Conservation (phyloP, 352 stramenopile species). For the Globisporangium ultimum region DNA sequence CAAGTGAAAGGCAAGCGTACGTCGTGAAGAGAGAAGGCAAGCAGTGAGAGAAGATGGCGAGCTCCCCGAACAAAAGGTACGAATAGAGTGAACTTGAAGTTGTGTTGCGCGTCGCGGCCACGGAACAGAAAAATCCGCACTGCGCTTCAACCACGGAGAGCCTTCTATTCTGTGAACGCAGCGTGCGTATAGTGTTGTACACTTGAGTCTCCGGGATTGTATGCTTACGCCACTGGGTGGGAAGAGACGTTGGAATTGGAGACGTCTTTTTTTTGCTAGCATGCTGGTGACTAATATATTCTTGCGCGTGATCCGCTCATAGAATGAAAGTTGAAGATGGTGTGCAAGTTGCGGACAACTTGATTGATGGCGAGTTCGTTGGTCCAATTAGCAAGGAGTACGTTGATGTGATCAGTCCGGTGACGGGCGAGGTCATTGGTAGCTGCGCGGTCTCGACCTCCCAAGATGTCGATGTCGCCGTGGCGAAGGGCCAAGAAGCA, state of each 20-base stretch:
- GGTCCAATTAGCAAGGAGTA: constrained; percentile 35
- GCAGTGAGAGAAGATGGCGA: constrained; percentile 17
- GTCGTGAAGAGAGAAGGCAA: not conserved
- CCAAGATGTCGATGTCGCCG: constrained; percentile 85
- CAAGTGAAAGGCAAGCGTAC: not conserved
- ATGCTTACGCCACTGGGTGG: too few species aligned
- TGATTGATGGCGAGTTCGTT: constrained; percentile 66
- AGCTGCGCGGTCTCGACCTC: constrained; percentile 75
- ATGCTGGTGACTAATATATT: not conserved
- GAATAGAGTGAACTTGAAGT: not conserved
- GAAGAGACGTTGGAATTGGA: too few species aligned
- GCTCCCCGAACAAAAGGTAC: constrained; percentile 26
- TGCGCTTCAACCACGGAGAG: too few species aligned
- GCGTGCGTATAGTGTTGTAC: too few species aligned
- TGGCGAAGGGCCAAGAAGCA: constrained; percentile 73
- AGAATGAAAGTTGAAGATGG: constrained; percentile 11
- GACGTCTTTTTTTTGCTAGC: too few species aligned
- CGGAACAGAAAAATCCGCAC: too few species aligned
- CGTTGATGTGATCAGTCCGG: constrained; percentile 64
- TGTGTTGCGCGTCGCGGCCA: not conserved
- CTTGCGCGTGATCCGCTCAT: not conserved
- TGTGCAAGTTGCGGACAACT: constrained; percentile 45
- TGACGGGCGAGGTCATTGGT: constrained; percentile 67
- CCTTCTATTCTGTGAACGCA: too few species aligned
- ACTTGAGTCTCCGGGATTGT: too few species aligned